Evolutionary conservation across 768 basidiomycete species (phyloP).

Genomic region (Podaxis carcinomalis): DNA sequence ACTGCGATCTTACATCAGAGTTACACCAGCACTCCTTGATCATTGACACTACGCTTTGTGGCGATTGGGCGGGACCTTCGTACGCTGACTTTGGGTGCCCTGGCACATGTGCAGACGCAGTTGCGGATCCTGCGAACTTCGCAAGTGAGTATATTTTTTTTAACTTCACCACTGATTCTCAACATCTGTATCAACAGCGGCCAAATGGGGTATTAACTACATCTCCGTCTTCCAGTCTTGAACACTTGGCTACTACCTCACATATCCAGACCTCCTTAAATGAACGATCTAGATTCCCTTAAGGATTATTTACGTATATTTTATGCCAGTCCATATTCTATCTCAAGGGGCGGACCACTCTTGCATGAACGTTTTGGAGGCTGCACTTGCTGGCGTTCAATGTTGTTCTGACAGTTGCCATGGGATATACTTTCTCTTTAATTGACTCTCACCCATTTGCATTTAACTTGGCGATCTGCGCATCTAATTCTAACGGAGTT

Average conservation of each 20-base stretch:
- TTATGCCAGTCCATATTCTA: not conserved
- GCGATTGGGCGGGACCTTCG: slow-evolving; percentile 36
- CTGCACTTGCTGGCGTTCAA: not conserved
- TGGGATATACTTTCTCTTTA: no score
- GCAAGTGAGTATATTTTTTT: slow-evolving; percentile 19
- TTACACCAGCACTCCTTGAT: slow-evolving; percentile 48
- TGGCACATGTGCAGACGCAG: slow-evolving; percentile 39
- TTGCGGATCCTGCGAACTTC: slow-evolving; percentile 56
- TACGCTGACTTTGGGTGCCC: slow-evolving; percentile 32
- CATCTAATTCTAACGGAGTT: not conserved
- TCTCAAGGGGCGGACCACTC: not conserved
- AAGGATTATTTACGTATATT: not conserved
- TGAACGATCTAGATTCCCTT: not conserved
- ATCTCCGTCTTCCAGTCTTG: slow-evolving; percentile 40
- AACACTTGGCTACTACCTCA: not conserved
- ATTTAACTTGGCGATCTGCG: not conserved
- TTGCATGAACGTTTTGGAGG: not conserved
- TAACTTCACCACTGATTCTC: not conserved
- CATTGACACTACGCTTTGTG: slow-evolving; percentile 42
- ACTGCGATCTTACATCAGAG: slow-evolving; percentile 43
- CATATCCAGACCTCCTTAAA: not conserved
- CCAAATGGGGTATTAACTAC: slow-evolving; percentile 52
- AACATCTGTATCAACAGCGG: slow-evolving; percentile 27
- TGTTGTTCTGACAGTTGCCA: not conserved
- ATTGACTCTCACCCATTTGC: no score